Percentiles rank a stretch among this genome's conserved stretches.
Conservation (phyloP, 495 filamentous ascomycete species). For the Lasiosphaeria miniovina region DNA sequence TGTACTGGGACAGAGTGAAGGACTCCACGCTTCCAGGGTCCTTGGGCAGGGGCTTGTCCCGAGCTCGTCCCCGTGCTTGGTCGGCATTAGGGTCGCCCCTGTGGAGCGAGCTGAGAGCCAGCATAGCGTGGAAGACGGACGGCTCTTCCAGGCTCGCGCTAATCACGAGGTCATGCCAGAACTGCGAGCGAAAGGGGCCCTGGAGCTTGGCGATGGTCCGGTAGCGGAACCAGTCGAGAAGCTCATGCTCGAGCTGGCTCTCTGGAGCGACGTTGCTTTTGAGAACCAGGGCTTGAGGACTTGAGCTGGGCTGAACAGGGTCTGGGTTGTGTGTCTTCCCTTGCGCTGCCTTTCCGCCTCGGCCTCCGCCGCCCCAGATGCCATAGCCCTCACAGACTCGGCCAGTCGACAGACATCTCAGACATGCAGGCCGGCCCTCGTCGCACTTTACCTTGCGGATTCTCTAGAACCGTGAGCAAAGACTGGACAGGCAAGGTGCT, state of each 20-base stretch:
- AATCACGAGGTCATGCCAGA: slow-evolving; percentile 49
- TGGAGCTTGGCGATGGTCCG: slow-evolving; percentile 42
- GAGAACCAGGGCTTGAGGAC: background rate
- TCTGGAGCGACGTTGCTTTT: background rate
- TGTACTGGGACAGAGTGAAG: slow-evolving; percentile 45
- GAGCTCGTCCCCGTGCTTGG: background rate
- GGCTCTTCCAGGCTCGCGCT: slow-evolving; percentile 45
- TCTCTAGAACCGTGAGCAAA: slow-evolving; percentile 19
- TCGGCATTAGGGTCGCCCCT: background rate
- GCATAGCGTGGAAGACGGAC: slow-evolving; percentile 50
- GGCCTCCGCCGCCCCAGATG: slow-evolving; percentile 49
- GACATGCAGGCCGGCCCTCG: slow-evolving; percentile 54
- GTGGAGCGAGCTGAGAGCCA: slow-evolving; percentile 37
- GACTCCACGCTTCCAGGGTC: slow-evolving; percentile 15
- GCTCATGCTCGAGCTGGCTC: background rate
- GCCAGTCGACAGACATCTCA: slow-evolving; percentile 51
- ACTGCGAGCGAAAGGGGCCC: slow-evolving; percentile 40
- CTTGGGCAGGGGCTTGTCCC: slow-evolving; percentile 18
- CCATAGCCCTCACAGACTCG: slow-evolving; percentile 58
- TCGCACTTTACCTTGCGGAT: slow-evolving; percentile 57
- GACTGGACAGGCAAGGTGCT: background rate
- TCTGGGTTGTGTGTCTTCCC: slow-evolving; percentile 9
- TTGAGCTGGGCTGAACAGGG: slow-evolving; percentile 10
- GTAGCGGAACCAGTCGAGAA: slow-evolving; percentile 1
- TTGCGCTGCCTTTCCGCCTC: background rate